A percentile compares a stretch with the other conserved stretches of the same genome.
Evolutionary conservation across 2,329 filamentous ascomycete genomes (phyloP).

Genomic region (Pseudocercospora musae): DNA sequence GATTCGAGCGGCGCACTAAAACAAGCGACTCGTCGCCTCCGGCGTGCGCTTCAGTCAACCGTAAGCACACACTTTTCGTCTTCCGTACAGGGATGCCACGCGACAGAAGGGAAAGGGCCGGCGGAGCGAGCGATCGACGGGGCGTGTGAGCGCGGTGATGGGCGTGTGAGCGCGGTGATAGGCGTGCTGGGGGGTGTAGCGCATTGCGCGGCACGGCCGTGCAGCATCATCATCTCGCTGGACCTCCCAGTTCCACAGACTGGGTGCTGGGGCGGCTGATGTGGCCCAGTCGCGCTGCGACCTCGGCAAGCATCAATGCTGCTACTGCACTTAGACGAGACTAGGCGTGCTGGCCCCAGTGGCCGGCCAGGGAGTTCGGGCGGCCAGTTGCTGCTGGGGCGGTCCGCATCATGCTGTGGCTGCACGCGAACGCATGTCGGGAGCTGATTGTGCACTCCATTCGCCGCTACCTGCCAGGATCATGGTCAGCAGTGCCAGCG

Average conservation of each 20-base stretch:
- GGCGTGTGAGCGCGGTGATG: neutral
- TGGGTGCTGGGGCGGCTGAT: slow-evolving; percentile 2
- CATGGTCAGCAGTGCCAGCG: slow-evolving; percentile 2
- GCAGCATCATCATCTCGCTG: slow-evolving; percentile 10
- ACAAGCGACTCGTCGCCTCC: neutral
- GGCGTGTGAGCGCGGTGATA: neutral
- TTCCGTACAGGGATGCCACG: slow-evolving; percentile 3
- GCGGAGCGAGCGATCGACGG: slow-evolving; percentile 3
- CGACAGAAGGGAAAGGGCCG: slow-evolving; percentile 1
- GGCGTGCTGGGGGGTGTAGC: neutral
- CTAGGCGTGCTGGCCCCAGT: neutral
- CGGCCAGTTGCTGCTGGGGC: slow-evolving; percentile 3
- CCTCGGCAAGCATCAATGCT: neutral
- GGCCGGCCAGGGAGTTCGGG: neutral
- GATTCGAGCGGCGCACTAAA: neutral
- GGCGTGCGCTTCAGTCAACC: neutral
- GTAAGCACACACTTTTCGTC: neutral
- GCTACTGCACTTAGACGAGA: slow-evolving; percentile 3
- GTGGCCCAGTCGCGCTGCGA: slow-evolving; percentile 2
- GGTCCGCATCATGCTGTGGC: slow-evolving; percentile 3
- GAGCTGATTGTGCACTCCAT: slow-evolving; percentile 4
- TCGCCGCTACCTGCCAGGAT: neutral
- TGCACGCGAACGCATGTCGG: slow-evolving; percentile 1
- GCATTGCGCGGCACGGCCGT: slow-evolving; percentile 1
- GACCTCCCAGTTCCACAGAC: neutral